Evolutionary conservation across 768 basidiomycete genomes (phyloP), one percentile per base, ranked within the genome.

Genomic region (Naganishia randhawae): DNA sequence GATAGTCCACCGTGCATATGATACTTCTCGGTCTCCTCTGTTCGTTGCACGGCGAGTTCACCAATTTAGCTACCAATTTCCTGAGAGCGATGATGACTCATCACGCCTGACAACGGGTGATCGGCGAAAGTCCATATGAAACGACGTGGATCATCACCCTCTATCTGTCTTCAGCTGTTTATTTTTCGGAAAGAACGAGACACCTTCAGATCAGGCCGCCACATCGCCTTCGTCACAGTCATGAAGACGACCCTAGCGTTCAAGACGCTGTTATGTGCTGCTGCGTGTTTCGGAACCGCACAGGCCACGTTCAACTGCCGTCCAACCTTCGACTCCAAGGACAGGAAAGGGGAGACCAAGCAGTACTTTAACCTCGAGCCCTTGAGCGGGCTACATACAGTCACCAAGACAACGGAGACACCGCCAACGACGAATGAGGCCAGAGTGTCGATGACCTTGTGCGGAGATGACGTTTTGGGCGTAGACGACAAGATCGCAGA

Each of bases 351-450:
- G 57, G 67, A 45, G 25, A 67, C 39, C 25, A 42, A 48, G 13
- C 9, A 52, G 10, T 66, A 70, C 16, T 80, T 76, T 64, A 75
- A 80, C 63, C 63, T 80, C 0, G 54, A 55, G 11, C 71, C 78
- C 0, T 61, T 80, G 3, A 53, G 64, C 13, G 74, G 74, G 0
- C 33, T 75, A 14, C 57, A 72, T 17, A 48, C 50, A 45, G 65
- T 72, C 7, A 63, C 50, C 31, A 75, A 73, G 41, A 71, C 69
- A 27, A 72, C 75, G 16, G 52, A 71, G 8, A 80, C 78, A 3
- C 80, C 78, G 27, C 80, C 80, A 4, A 77, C 80, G n/a, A 73
- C 71, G 29, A 73, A 57, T 29, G 72, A 74, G 25, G 74, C 77
- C 13, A 71, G 68, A 33, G 74, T 78, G 4, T 50, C 55, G 41